Evolutionary conservation across 2,329 filamentous ascomycete species (phyloP), one percentile per base, ranked within the genome.

Genomic region (Phialophora chinensis): DNA sequence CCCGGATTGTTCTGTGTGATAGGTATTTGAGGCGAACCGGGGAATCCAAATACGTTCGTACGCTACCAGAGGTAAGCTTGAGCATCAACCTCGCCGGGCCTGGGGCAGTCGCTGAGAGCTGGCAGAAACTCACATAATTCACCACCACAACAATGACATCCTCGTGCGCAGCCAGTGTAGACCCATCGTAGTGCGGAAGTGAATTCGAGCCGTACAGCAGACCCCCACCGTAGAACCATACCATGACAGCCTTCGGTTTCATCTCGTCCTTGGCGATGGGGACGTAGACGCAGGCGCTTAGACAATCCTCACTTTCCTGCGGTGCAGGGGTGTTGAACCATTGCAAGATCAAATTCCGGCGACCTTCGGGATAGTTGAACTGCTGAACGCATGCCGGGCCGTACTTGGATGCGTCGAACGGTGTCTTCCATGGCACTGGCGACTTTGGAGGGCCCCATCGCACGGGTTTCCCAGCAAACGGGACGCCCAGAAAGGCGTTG

Each of bases 211-310:
- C 50, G 71, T 71, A 69, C 77, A 25, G 78, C 60, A 52, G 78
- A 77, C 8, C 75, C 73, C n/a, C 79, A 77, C 6, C 79, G 57
- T 80, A 79, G 1, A 81, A 68, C 67, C 80, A 81, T 5, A 80
- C 71, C 3, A 78, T 76, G 4, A 81, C 78, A 0, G 79, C 77
- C 35, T 66, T 66, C 6, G 38, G 17, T 8, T 5, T 60, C 44
- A 5, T 63, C 5, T 47, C 29, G 31, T 7, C 29, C 8, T 58
- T 44, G 58, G 27, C 70, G 67, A 66, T 84, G 35, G 79, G 73
- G 52, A 77, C 73, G 59, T 79, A 81, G 11, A 81, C 65, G 60
- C 81, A 81, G 3, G 76, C 72, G 3, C 76, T 80, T 8, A 81
- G 66, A 60, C 79, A 81, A 61, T 81, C 78, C 65, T 81, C 77